These are phyloP conservation scores for Myriosclerotinia scirpicola DNA, from an alignment of 2,329 filamentous ascomycete species.

Conservation along the genomic window DNA sequence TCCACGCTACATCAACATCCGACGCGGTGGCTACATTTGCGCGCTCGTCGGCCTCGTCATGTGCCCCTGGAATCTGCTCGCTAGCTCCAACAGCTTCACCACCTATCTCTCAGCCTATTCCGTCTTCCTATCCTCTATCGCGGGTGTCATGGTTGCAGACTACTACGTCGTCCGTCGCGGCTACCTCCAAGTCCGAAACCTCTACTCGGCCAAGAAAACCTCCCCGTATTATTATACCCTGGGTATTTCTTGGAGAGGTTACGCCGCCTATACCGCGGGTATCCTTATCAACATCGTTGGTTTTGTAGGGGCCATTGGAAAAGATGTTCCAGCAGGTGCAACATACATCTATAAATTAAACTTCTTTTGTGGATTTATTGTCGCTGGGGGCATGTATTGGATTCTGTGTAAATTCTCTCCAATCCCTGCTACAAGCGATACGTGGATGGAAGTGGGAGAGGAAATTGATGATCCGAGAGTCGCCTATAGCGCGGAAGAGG, in stretches of 20 bases:
- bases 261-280: constrained; percentile 76
- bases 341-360: constrained; percentile 88
- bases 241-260: constrained; percentile 82
- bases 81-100: constrained; percentile 76
- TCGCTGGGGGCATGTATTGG: constrained; percentile 69
- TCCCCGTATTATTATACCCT: constrained; percentile 72
- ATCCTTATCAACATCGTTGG: constrained; percentile 91
- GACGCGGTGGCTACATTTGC: constrained; percentile 83
- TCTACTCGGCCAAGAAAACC: constrained; percentile 69
- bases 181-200: constrained; percentile 73
- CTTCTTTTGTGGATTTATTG: constrained; percentile 81
- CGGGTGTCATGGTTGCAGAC: constrained; percentile 84
- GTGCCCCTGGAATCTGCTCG: constrained; percentile 82
- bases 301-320: constrained; percentile 78
- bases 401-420: constrained; percentile 67
- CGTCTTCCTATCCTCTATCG: constrained; percentile 90
- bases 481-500: constrained; percentile 34
- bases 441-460: constrained; percentile 75
- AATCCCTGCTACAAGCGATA: constrained; percentile 69
- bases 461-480: constrained; percentile 52
- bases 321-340: constrained; percentile 71
- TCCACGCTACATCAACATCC: constrained; percentile 79
- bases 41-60: constrained; percentile 77
- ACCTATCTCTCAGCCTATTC: constrained; percentile 91
- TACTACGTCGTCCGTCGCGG: constrained; percentile 86